These are phyloP conservation scores for Tolypocladium album DNA, from an alignment of 2,329 filamentous ascomycete species.

Conservation along the genomic window DNA sequence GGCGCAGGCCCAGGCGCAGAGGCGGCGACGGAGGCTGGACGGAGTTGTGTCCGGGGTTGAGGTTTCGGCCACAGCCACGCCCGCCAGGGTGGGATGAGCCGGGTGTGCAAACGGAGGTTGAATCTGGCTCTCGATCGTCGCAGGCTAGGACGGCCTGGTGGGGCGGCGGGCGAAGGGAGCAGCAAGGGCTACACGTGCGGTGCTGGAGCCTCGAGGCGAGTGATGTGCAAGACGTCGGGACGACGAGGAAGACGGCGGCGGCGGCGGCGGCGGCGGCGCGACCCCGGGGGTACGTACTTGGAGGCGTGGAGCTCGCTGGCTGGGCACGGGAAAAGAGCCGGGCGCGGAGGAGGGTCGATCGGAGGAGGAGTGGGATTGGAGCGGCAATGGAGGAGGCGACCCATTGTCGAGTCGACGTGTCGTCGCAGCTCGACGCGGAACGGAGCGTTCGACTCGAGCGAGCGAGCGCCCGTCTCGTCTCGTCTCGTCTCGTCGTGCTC, in stretches of 20 bases:
- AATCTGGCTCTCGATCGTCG: background rate
- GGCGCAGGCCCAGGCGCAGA: background rate
- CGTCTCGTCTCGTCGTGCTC: background rate
- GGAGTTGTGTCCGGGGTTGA: background rate
- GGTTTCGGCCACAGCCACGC: background rate
- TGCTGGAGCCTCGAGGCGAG: background rate
- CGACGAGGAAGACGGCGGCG: background rate
- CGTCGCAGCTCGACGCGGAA: background rate
- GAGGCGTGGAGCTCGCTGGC: background rate
- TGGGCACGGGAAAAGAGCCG: background rate
- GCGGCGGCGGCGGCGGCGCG: too few species aligned
- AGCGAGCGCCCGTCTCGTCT: background rate
- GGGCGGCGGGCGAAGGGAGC: background rate
- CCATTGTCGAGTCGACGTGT: background rate
- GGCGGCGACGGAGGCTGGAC: background rate
- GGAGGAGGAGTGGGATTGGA: background rate
- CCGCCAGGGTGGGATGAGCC: background rate
- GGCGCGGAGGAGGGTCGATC: background rate
- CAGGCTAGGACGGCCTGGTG: background rate
- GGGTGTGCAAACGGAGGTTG: background rate
- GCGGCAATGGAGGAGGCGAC: background rate
- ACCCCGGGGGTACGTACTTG: background rate
- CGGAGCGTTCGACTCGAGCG: background rate
- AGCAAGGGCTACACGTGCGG: background rate
- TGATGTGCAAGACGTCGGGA: background rate